Percentiles rank a stretch among this genome's conserved stretches.
Conservation (phyloP, 2,329 filamentous ascomycete genomes). For the Diaporthe vexans region DNA sequence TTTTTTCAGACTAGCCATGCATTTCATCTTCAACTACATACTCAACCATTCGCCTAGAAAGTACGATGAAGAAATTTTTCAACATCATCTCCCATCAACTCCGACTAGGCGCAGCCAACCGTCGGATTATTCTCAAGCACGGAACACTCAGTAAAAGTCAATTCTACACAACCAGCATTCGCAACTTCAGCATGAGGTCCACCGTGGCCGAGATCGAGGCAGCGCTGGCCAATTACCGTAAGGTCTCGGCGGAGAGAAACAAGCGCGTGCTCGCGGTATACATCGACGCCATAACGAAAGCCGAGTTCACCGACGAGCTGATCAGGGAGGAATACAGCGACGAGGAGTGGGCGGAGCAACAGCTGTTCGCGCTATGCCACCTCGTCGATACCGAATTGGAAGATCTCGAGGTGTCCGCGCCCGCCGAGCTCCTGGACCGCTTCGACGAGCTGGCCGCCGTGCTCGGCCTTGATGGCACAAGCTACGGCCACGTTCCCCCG, state of each 20-base stretch:
- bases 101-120: neutral
- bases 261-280: neutral
- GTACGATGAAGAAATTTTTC: too few species aligned
- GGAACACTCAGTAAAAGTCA: neutral
- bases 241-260: conserved; percentile 1
- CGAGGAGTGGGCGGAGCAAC: neutral
- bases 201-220: neutral
- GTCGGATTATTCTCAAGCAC: neutral
- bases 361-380: neutral
- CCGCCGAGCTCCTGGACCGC: neutral
- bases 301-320: neutral
- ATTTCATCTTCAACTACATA: neutral
- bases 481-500: neutral
- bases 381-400: neutral
- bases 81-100: too few species aligned
- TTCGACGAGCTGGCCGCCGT: neutral
- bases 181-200: neutral
- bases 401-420: neutral
- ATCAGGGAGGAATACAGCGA: neutral
- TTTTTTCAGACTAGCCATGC: neutral
- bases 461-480: neutral
- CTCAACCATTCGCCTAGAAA: neutral
- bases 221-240: neutral
- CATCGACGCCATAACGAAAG: neutral
- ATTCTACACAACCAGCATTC: neutral